These are phyloP conservation scores for Epichloe coenophiala DNA, from an alignment of 2,329 filamentous ascomycete genomes.

Conservation along the genomic window DNA sequence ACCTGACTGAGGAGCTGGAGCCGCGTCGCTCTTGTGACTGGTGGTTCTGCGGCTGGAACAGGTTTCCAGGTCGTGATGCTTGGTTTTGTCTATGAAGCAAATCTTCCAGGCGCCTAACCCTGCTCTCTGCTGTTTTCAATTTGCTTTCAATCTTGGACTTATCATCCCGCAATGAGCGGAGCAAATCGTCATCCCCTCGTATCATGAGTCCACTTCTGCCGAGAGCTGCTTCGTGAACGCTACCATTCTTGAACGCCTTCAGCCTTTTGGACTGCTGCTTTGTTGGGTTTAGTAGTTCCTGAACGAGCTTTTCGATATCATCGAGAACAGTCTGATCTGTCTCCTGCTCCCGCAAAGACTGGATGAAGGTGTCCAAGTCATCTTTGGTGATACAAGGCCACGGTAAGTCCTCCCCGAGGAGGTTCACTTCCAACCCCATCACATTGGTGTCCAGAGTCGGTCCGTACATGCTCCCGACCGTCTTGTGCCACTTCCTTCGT, in stretches of 20 bases:
- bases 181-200: constrained; percentile 74
- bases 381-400: constrained; percentile 70
- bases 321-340: constrained; percentile 52
- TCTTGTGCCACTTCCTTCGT: constrained; percentile 80
- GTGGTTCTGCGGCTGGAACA: constrained; percentile 37
- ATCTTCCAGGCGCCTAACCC: constrained; percentile 83
- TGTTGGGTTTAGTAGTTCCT: constrained; percentile 68
- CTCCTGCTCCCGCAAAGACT: constrained; percentile 49
- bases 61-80: constrained; percentile 38
- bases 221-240: constrained; percentile 78
- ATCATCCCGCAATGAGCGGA: constrained; percentile 66
- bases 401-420: constrained; percentile 61
- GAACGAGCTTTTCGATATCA: constrained; percentile 63
- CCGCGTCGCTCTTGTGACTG: constrained; percentile 36
- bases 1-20: constrained; percentile 34
- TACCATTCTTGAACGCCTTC: constrained; percentile 93
- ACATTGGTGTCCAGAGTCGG: constrained; percentile 56
- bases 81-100: constrained; percentile 73
- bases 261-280: constrained; percentile 76
- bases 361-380: constrained; percentile 64
- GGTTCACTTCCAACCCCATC: constrained; percentile 70
- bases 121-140: constrained; percentile 72
- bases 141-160: constrained; percentile 63
- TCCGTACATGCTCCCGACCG: constrained; percentile 61
- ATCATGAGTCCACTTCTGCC: constrained; percentile 78